A percentile compares a stretch with the other conserved stretches of the same genome.
Evolutionary conservation across 2,329 filamentous ascomycete species (phyloP).

Genomic region (Fusarium pseudograminearum): DNA sequence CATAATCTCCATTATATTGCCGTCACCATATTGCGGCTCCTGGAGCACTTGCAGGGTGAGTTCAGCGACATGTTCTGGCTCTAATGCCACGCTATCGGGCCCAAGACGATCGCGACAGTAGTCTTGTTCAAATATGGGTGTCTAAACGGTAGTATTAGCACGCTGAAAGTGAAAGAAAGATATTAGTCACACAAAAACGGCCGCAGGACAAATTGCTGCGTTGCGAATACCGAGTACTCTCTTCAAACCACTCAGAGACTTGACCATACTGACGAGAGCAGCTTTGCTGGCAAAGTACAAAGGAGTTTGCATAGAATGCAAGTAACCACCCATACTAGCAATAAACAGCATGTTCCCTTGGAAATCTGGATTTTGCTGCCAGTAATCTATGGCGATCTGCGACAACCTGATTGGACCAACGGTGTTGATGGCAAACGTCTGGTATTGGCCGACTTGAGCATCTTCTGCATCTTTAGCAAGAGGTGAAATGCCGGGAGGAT

Average conservation of each 20-base stretch:
- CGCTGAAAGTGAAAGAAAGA: background rate
- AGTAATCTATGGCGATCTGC: constrained; percentile 49
- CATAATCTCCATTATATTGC: constrained; percentile 33
- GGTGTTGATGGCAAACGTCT: constrained; percentile 46
- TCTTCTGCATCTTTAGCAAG: constrained; percentile 39
- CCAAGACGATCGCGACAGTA: constrained; percentile 25
- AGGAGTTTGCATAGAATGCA: constrained; percentile 47
- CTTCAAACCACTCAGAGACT: constrained; percentile 13
- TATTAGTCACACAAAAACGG: constrained; percentile 17
- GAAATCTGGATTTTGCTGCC: constrained; percentile 40
- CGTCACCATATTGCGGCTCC: constrained; percentile 28
- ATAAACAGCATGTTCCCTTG: constrained; percentile 46
- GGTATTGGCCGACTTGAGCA: constrained; percentile 37
- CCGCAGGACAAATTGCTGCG: constrained; percentile 23
- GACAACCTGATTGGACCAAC: constrained; percentile 46
- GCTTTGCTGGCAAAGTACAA: constrained; percentile 36
- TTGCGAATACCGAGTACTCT: constrained; percentile 18
- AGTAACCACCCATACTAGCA: constrained; percentile 47
- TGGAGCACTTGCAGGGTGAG: constrained; percentile 5
- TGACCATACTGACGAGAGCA: constrained; percentile 28
- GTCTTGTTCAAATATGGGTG: constrained; percentile 21
- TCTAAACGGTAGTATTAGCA: background rate
- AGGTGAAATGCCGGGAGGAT: constrained; percentile 41
- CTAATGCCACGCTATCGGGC: constrained; percentile 7
- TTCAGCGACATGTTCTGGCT: constrained; percentile 12